A percentile compares a stretch with the other conserved stretches of the same genome.
Evolutionary conservation across 768 basidiomycete species (phyloP).

Genomic region (Mycena floridula): DNA sequence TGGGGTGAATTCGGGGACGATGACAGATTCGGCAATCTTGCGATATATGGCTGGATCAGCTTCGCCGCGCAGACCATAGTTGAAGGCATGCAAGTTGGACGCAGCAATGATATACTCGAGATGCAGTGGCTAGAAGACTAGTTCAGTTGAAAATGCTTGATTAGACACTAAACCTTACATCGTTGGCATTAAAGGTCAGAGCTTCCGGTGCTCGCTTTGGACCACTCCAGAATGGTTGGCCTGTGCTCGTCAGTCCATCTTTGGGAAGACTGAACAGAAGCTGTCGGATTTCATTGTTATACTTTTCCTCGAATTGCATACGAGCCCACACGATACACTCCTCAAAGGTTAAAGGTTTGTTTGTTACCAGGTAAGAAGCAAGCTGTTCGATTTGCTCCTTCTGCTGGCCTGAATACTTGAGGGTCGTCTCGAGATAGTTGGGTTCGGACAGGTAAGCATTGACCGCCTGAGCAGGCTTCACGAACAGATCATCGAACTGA

Average conservation of each 20-base stretch:
- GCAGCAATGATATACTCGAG: slow-evolving; percentile 86
- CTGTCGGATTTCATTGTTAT: slow-evolving; percentile 89
- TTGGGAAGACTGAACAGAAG: slow-evolving; percentile 91
- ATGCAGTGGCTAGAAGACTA: slow-evolving; percentile 61
- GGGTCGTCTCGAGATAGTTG: slow-evolving; percentile 85
- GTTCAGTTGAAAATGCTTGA: slow-evolving; percentile 2
- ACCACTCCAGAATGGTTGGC: slow-evolving; percentile 98
- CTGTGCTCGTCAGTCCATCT: slow-evolving; percentile 85
- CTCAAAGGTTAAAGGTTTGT: slow-evolving; percentile 93
- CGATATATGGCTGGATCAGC: slow-evolving; percentile 74
- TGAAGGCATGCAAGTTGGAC: slow-evolving; percentile 95
- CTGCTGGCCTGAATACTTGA: slow-evolving; percentile 90
- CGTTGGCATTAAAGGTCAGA: slow-evolving; percentile 76
- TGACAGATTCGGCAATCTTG: slow-evolving; percentile 75
- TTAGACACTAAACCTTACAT: slow-evolving; percentile 49
- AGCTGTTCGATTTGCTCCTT: slow-evolving; percentile 87
- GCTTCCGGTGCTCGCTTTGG: slow-evolving; percentile 96
- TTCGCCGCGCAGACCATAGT: slow-evolving; percentile 93
- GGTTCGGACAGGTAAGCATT: slow-evolving; percentile 97
- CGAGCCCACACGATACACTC: slow-evolving; percentile 98
- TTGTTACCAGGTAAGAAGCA: slow-evolving; percentile 79
- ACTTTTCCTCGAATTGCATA: slow-evolving; percentile 90
- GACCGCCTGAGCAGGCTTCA: slow-evolving; percentile 89
- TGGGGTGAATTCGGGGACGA: slow-evolving; percentile 91
- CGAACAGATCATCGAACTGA: slow-evolving; percentile 89